Conservation (phyloP, 495 filamentous ascomycete genomes). For the Astrothelium macrocarpum region DNA sequence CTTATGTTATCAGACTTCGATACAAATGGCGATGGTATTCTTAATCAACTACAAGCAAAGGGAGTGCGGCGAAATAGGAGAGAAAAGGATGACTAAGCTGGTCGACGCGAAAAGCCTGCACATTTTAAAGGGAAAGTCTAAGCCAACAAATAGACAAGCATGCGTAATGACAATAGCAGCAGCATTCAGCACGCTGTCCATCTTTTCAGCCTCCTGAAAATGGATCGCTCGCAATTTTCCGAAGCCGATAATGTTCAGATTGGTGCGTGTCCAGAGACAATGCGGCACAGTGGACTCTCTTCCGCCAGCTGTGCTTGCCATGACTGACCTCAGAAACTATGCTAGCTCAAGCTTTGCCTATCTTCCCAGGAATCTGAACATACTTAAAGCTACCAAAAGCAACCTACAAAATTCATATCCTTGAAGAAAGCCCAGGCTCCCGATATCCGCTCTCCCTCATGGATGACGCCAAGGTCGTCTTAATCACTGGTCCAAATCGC, state of each 20-base stretch:
- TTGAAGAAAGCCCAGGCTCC: too few species aligned
- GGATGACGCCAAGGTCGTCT: not conserved
- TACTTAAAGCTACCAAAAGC: too few species aligned
- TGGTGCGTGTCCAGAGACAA: too few species aligned
- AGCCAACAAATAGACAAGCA: not conserved
- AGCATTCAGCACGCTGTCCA: not conserved
- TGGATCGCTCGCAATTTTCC: not conserved
- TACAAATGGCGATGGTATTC: not conserved
- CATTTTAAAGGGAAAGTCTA: not conserved
- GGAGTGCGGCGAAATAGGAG: not conserved
- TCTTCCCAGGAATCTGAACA: too few species aligned
- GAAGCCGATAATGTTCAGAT: not conserved
- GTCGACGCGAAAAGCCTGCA: not conserved
- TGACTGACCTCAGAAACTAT: too few species aligned
- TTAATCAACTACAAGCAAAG: not conserved
- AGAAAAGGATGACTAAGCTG: not conserved
- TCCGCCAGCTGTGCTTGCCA: too few species aligned
- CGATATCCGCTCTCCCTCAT: too few species aligned
- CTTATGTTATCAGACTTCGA: not conserved
- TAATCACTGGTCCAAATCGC: slow-evolving; percentile 7
- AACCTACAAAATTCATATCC: not conserved
- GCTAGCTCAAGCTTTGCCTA: too few species aligned
- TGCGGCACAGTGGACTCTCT: not conserved
- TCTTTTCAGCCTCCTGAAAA: not conserved
- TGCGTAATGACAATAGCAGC: not conserved